Base-by-base conservation (phyloP, 345 rosid genomes). In the Aethionema arabicum region DNA sequence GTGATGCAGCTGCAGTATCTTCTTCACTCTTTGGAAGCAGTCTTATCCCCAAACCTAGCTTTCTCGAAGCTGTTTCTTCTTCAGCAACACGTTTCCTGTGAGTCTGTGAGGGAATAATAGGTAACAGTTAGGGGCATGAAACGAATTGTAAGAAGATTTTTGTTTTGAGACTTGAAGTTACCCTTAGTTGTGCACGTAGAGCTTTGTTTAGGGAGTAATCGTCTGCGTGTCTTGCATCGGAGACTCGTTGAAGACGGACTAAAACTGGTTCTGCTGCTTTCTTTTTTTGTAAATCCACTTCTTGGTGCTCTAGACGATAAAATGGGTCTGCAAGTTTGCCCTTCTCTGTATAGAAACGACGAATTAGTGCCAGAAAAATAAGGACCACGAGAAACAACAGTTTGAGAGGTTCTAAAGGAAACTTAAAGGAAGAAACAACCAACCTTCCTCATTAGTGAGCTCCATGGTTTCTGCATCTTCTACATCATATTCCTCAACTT, bases 361-460 rank as follows among this genome's bases (percentile, higher is more conserved):
- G n/a, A 48, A 37, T 40, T 15, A 15, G 14, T 0, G 7, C 2
- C 11, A 0, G 29, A 14, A 31, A 55, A 39, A 53, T 11, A 44
- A 41, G 6, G 43, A 32, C 10, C 46, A 53, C 13, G 11, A 16
- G 63, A 32, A 37, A 11, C 47, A 61, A 30, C 50, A 45, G 32
- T 42, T 54, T 30, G 8, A 37, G 57, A 62, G 38, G 29, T 62
- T 48, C 57, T 32, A 47, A 54, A 46, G 4, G 32, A 40, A 61
- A 47, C 44, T 39, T 12, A 2, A 21, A 14, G 27, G 10, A 49
- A 10, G 38, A 14, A 37, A 29, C 39, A 60, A 60, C 80, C 43
- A 71, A 93, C 99, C 97, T 80, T 90, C 95, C 48, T 95, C 97
- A 42, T 91, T 93, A 50, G 99, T 92, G 55, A 95, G 92, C 72